A percentile compares a stretch with the other conserved stretches of the same genome.
Evolutionary conservation across 805 yeast species (phyloP).

Genomic region (Candida silvicultrix): DNA sequence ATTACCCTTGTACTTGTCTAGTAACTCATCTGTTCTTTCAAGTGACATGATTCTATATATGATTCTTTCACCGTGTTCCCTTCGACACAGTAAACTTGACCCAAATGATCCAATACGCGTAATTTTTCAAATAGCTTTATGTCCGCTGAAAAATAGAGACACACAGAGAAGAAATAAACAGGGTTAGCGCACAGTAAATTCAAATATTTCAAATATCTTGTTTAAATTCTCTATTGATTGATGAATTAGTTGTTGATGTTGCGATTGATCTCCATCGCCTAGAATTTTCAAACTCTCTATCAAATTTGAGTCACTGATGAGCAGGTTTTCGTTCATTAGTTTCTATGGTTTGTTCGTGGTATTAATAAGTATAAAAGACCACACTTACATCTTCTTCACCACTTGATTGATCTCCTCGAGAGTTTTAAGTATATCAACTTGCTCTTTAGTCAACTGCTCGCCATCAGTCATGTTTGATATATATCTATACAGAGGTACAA

Average conservation of each 20-base stretch:
- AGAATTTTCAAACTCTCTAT: not conserved
- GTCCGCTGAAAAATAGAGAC: not conserved
- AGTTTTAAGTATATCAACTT: conserved; percentile 3
- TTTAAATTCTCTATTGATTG: not conserved
- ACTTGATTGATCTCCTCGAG: not conserved
- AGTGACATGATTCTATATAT: too few relatives aligned
- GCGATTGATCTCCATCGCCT: not conserved
- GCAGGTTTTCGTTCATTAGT: too few relatives aligned
- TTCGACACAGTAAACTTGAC: too few relatives aligned
- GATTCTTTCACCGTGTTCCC: too few relatives aligned
- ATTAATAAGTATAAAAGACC: not conserved
- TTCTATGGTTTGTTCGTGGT: not conserved
- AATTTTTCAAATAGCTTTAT: not conserved
- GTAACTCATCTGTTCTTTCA: not conserved
- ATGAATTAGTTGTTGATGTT: not conserved
- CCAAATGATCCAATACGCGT: too few relatives aligned
- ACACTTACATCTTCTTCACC: conserved; percentile 6
- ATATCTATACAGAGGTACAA: too few relatives aligned
- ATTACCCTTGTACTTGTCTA: conserved; percentile 41
- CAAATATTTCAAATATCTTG: not conserved
- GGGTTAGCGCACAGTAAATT: not conserved
- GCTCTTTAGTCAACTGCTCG: not conserved
- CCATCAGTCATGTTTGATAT: too few relatives aligned
- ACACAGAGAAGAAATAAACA: not conserved
- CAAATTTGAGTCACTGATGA: conserved; percentile 7